phyloP scores from a whole-genome alignment of 176 grass and related monocot species.

The Carex littledalei region DNA sequence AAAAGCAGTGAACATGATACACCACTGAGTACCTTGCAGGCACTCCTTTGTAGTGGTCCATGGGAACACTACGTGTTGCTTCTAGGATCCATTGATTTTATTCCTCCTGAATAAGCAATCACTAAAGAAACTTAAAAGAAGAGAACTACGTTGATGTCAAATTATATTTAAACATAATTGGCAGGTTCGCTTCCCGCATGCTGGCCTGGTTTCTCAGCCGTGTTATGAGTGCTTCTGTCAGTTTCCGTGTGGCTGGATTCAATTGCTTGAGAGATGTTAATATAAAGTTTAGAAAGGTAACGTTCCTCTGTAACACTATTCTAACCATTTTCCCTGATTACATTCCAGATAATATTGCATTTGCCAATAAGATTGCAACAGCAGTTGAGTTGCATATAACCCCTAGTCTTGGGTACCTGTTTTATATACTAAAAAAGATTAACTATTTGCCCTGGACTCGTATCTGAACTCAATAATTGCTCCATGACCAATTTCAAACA shows the following conservation, averaged over 20 bases:
- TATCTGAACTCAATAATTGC: neutral
- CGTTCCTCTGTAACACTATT: slow-evolving; percentile 20
- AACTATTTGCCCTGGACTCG: too few species aligned
- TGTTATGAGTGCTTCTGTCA: slow-evolving; percentile 65
- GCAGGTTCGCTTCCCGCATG: slow-evolving; percentile 85
- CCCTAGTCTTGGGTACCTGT: neutral
- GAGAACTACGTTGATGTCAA: neutral
- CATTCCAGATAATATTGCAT: neutral
- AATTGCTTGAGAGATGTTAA: slow-evolving; percentile 91
- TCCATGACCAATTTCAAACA: neutral
- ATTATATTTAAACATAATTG: neutral
- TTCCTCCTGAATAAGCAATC: neutral
- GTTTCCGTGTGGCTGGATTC: slow-evolving; percentile 87
- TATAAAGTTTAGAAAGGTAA: slow-evolving; percentile 89
- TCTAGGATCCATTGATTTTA: neutral
- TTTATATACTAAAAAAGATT: neutral
- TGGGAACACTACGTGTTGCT: neutral
- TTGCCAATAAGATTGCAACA: neutral
- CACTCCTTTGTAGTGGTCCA: neutral
- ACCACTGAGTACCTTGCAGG: neutral
- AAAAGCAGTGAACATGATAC: neutral
- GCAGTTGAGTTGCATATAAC: neutral
- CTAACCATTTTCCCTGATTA: neutral
- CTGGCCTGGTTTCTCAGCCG: slow-evolving; percentile 96
- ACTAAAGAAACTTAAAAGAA: neutral